A percentile compares a stretch with the other conserved stretches of the same genome.
phyloP scores from a whole-genome alignment of 2,329 filamentous ascomycete genomes.

The Claviceps spartinae region DNA sequence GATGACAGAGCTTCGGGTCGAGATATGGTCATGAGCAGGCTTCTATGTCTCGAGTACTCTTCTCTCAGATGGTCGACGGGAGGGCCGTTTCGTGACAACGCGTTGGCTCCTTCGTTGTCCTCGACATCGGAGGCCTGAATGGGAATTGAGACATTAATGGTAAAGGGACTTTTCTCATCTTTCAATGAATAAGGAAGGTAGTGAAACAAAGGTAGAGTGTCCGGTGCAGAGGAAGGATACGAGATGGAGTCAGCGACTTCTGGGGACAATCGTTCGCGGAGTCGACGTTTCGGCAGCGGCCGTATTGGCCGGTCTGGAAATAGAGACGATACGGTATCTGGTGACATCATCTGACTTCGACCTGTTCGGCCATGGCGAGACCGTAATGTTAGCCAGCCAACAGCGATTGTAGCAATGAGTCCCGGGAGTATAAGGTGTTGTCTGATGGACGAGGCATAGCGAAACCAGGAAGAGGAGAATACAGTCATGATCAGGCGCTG shows the following conservation, averaged over 20 bases:
- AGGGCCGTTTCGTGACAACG: constrained; percentile 13
- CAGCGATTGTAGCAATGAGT: constrained; percentile 8
- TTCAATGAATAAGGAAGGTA: constrained; percentile 40
- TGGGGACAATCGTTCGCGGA: constrained; percentile 76
- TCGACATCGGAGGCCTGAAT: neutral
- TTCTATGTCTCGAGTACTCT: constrained; percentile 38
- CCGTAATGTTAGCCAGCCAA: constrained; percentile 17
- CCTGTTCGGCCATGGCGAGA: constrained; percentile 19
- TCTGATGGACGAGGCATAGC: constrained; percentile 1
- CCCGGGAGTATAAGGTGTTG: constrained; percentile 7
- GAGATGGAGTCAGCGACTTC: constrained; percentile 72
- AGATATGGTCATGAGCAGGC: constrained; percentile 30
- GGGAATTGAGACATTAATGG: constrained; percentile 4
- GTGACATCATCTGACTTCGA: constrained; percentile 42
- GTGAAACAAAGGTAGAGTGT: constrained; percentile 59
- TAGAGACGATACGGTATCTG: constrained; percentile 65
- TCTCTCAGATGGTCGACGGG: constrained; percentile 27
- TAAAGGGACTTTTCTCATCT: constrained; percentile 23
- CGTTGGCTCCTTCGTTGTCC: neutral
- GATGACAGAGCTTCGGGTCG: constrained; percentile 32
- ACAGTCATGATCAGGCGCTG: constrained; percentile 2
- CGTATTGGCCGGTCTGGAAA: constrained; percentile 88
- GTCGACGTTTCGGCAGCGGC: constrained; percentile 75
- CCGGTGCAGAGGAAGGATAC: constrained; percentile 64
- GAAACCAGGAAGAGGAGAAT: constrained; percentile 1